These are phyloP conservation scores for Annulohypoxylon moriforme DNA, from an alignment of 495 filamentous ascomycete species.

Conservation along the genomic window DNA sequence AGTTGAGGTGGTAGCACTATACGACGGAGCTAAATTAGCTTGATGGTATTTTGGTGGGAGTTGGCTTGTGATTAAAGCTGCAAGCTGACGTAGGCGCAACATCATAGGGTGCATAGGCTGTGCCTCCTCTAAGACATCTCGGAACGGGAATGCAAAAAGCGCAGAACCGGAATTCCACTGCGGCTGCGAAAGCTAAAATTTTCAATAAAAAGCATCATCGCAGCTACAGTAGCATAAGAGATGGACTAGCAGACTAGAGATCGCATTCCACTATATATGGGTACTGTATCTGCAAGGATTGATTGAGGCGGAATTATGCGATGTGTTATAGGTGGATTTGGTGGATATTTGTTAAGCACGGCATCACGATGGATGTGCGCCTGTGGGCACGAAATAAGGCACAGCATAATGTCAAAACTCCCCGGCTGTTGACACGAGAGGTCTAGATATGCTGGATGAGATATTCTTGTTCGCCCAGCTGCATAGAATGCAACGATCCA, in stretches of 20 bases:
- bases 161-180: slow-evolving; percentile 10
- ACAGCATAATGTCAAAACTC: slow-evolving; percentile 3
- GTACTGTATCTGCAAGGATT: slow-evolving; percentile 1
- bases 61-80: slow-evolving; percentile 30
- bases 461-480: slow-evolving; percentile 17
- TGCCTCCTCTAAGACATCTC: neutral
- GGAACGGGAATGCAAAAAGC: slow-evolving; percentile 26
- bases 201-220: neutral
- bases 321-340: neutral
- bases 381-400: slow-evolving; percentile 21
- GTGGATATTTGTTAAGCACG: slow-evolving; percentile 1
- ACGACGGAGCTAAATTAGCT: slow-evolving; percentile 33
- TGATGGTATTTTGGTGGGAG: slow-evolving; percentile 2
- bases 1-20: slow-evolving; percentile 14
- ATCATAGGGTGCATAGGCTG: slow-evolving; percentile 29
- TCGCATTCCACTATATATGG: neutral
- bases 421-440: slow-evolving; percentile 12
- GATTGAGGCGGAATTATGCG: slow-evolving; percentile 8
- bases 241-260: neutral
- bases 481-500: slow-evolving; percentile 14
- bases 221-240: neutral
- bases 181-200: neutral
- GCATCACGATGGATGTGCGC: neutral
- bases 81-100: slow-evolving; percentile 46
- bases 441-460: neutral